Evolutionary conservation across 163 green algal genomes (phyloP).

Genomic region (Scenedesmus sp.): DNA sequence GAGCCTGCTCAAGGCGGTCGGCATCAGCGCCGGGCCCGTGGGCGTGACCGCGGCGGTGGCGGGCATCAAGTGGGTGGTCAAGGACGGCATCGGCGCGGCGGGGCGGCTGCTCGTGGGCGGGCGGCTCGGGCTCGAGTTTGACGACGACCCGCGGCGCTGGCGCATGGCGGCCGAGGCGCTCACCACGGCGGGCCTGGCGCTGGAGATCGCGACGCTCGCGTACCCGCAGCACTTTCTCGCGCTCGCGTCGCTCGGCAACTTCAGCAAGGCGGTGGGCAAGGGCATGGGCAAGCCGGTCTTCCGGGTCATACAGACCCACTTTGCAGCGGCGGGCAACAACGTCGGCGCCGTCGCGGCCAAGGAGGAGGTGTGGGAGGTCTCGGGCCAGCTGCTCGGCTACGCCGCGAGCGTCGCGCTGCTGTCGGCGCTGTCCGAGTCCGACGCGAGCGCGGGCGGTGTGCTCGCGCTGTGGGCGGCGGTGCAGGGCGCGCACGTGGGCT

Average conservation of each 20-base stretch:
- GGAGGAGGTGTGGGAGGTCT: slow-evolving; percentile 73
- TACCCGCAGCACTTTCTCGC: slow-evolving; percentile 70
- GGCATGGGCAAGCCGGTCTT: slow-evolving; percentile 85
- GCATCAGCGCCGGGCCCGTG: slow-evolving; percentile 62
- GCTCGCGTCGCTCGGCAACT: slow-evolving; percentile 54
- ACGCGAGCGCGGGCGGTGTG: slow-evolving; percentile 53
- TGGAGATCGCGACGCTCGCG: slow-evolving; percentile 81
- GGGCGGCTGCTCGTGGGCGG: slow-evolving; percentile 84
- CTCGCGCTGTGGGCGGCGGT: slow-evolving; percentile 64
- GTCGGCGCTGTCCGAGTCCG: too few relatives aligned
- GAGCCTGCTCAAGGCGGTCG: slow-evolving; percentile 78
- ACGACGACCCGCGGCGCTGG: slow-evolving; percentile 86
- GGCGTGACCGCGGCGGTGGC: slow-evolving; percentile 62
- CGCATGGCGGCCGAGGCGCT: slow-evolving; percentile 81
- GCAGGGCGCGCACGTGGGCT: slow-evolving; percentile 65
- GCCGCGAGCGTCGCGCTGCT: neutral
- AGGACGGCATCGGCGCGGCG: slow-evolving; percentile 83
- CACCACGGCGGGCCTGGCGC: slow-evolving; percentile 68
- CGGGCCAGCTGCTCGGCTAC: neutral
- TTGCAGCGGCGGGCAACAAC: slow-evolving; percentile 76
- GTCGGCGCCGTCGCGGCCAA: slow-evolving; percentile 89
- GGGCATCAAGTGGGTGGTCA: slow-evolving; percentile 89
- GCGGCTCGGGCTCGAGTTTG: slow-evolving; percentile 74
- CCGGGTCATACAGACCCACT: slow-evolving; percentile 87
- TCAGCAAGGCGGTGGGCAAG: slow-evolving; percentile 73